Conservation (phyloP, 1,284 basidiomycete genomes). For the Athelia sp. region DNA sequence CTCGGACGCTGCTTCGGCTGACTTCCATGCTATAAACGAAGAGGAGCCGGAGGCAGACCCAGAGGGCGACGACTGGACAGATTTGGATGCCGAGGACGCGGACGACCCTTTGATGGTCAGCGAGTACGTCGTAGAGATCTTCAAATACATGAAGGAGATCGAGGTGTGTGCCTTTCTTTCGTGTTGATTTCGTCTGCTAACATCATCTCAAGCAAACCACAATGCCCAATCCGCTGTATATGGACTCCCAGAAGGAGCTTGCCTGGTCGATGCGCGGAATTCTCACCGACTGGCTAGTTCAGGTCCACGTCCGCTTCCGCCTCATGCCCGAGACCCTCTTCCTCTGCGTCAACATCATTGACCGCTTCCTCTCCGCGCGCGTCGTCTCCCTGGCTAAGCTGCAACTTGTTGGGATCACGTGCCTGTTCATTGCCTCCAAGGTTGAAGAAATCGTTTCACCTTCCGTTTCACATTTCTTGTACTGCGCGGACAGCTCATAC, state of each 20-base stretch:
- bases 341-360: slow-evolving; percentile 92
- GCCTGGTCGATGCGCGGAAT: slow-evolving; percentile 95
- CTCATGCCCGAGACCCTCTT: slow-evolving; percentile 95
- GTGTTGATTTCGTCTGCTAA: slow-evolving; percentile 4
- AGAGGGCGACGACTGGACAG: slow-evolving; percentile 68
- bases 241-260: slow-evolving; percentile 86
- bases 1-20: slow-evolving; percentile 23
- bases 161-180: slow-evolving; percentile 40
- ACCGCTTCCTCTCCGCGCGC: slow-evolving; percentile 91
- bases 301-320: slow-evolving; percentile 92
- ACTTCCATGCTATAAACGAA: slow-evolving; percentile 31
- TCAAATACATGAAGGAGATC: slow-evolving; percentile 81
- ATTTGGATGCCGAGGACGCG: slow-evolving; percentile 90
- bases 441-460: slow-evolving; percentile 96
- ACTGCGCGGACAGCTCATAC: slow-evolving; percentile 87
- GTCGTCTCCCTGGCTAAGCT: slow-evolving; percentile 90
- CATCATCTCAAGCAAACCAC: slow-evolving; percentile 54
- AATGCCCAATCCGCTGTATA: slow-evolving; percentile 87
- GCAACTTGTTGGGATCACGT: slow-evolving; percentile 92
- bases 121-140: slow-evolving; percentile 95
- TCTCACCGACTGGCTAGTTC: slow-evolving; percentile 95
- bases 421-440: slow-evolving; percentile 92
- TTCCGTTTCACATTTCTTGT: slow-evolving; percentile 82
- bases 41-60: slow-evolving; percentile 56
- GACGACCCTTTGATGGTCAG: slow-evolving; percentile 96